phyloP scores from a whole-genome alignment of 257 asterid species.

The Thymus mandschuricus region DNA sequence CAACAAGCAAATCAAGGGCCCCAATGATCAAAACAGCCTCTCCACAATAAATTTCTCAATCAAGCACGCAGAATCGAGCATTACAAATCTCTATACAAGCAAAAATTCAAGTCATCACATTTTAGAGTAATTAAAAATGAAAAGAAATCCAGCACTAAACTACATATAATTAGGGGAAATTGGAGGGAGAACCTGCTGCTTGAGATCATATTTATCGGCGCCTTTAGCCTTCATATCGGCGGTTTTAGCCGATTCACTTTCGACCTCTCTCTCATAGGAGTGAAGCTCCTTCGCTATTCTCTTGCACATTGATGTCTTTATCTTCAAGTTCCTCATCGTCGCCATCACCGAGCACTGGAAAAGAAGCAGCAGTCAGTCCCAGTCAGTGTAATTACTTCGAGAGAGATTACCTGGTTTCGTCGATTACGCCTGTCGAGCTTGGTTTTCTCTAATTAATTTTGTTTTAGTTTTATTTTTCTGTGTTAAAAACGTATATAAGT shows the following conservation, averaged over 20 bases:
- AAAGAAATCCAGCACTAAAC: not conserved
- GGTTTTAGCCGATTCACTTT: conserved; percentile 79
- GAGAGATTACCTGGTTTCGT: too few relatives aligned
- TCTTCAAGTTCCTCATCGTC: conserved; percentile 73
- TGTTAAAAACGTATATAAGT: too few relatives aligned
- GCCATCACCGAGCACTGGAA: conserved; percentile 38
- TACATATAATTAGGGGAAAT: not conserved
- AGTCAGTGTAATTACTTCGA: too few relatives aligned
- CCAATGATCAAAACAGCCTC: not conserved
- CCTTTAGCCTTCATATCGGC: conserved; percentile 82
- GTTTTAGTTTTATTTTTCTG: too few relatives aligned
- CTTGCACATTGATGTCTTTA: conserved; percentile 81
- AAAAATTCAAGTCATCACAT: not conserved
- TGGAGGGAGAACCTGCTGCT: conserved; percentile 68
- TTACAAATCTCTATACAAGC: not conserved
- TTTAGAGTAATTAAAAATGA: too few relatives aligned
- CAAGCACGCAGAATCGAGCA: not conserved
- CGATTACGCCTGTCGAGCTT: too few relatives aligned
- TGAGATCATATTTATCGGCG: conserved; percentile 87
- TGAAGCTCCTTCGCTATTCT: conserved; percentile 79
- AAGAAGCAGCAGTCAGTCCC: too few relatives aligned
- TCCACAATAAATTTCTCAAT: not conserved
- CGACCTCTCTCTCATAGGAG: conserved; percentile 87
- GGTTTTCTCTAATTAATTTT: too few relatives aligned
- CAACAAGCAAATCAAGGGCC: not conserved